Conservation (phyloP, 306 rosid genomes). For the Gynostemma pentaphyllum region DNA sequence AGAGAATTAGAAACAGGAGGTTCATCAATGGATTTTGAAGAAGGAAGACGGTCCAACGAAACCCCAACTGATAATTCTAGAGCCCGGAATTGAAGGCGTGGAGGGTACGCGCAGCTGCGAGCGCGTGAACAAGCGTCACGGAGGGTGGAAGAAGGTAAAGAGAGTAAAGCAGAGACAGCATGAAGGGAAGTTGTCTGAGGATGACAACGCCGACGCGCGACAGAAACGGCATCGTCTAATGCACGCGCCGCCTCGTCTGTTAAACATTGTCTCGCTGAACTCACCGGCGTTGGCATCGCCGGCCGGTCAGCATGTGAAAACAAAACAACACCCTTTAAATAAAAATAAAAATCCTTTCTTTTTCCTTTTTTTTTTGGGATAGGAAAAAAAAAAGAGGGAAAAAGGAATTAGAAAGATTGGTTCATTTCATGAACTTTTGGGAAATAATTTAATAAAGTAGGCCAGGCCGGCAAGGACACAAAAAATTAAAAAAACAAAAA, state of each 20-base stretch:
- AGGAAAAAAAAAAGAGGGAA: constrained; percentile 1
- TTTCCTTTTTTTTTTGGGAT: too few species aligned
- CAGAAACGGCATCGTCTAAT: constrained; percentile 64
- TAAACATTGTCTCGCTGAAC: constrained; percentile 82
- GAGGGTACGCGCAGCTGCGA: constrained; percentile 52
- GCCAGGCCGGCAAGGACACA: constrained; percentile 11
- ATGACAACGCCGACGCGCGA: constrained; percentile 73
- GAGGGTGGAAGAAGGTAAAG: constrained; percentile 52
- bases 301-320: constrained; percentile 64
- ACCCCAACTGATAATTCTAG: constrained; percentile 86
- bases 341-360: too few species aligned
- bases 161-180: constrained; percentile 63
- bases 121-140: constrained; percentile 80
- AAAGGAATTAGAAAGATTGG: constrained; percentile 3
- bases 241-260: constrained; percentile 88
- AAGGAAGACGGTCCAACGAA: constrained; percentile 68
- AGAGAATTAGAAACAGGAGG: constrained; percentile 88
- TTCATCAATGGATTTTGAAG: constrained; percentile 36
- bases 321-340: neutral
- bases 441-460: constrained; percentile 23
- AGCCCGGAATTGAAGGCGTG: constrained; percentile 71
- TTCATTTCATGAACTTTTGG: constrained; percentile 20
- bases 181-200: constrained; percentile 89
- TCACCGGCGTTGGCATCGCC: constrained; percentile 99
- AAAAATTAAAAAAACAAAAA: neutral